Evolutionary conservation across 257 asterid species (phyloP).

Genomic region (Eustoma russellianum): DNA sequence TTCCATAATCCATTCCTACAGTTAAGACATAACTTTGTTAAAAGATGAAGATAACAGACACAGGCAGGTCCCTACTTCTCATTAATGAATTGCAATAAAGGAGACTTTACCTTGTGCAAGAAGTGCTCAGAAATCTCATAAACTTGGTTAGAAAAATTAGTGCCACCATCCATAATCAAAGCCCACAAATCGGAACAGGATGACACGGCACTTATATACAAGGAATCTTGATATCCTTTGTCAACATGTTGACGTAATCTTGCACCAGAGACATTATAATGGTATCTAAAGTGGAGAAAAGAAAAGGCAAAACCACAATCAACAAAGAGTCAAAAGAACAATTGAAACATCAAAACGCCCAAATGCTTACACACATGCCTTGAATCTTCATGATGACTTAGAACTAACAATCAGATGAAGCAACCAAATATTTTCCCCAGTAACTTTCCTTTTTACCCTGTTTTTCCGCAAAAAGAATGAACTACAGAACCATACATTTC

Average conservation of each 20-base stretch:
- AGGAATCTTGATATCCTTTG: slow-evolving; percentile 33
- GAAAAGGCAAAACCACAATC: background rate
- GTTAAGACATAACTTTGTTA: background rate
- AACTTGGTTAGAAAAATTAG: slow-evolving; percentile 31
- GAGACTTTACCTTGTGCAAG: slow-evolving; percentile 31
- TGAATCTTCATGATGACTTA: background rate
- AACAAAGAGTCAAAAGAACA: background rate
- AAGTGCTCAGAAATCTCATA: slow-evolving; percentile 30
- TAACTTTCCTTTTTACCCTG: background rate
- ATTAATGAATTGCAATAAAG: too few species aligned
- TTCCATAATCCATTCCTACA: slow-evolving; percentile 44
- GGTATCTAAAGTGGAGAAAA: slow-evolving; percentile 21
- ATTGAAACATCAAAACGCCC: background rate
- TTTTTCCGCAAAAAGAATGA: too few species aligned
- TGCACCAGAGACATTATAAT: slow-evolving; percentile 33
- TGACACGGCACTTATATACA: slow-evolving; percentile 36
- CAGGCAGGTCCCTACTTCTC: background rate
- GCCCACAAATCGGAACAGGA: slow-evolving; percentile 47
- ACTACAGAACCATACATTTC: too few species aligned
- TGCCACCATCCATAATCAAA: slow-evolving; percentile 43
- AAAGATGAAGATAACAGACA: background rate
- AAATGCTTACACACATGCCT: background rate
- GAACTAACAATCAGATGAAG: background rate
- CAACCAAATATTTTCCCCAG: background rate
- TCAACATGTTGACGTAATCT: slow-evolving; percentile 37